Base-by-base conservation (phyloP, 2,329 filamentous ascomycete genomes). In the Fusarium miscanthi region DNA sequence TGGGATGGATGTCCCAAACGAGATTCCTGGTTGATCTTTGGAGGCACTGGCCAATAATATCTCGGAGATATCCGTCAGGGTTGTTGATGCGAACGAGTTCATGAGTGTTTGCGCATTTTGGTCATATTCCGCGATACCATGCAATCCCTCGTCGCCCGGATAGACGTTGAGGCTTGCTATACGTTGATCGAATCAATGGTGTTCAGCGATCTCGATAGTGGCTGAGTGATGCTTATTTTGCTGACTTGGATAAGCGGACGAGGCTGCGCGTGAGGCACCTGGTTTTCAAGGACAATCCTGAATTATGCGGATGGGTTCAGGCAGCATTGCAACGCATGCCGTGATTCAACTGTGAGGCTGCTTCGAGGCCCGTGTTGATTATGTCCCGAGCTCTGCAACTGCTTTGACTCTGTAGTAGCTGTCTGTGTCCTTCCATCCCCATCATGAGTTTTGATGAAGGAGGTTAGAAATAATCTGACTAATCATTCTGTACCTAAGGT, bases 1-100 rank as follows among this genome's bases (percentile, higher is more conserved):
- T 77, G 76, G 76, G 61, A 62, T 27, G 57, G 57, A 66, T 49
- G 59, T 41, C 69, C 66, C 45, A 65, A 72, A 65, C 51, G 56
- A 69, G 70, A 66, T 54, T 63, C 54, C 72, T 75, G 48, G 70
- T 43, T 71, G 70, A 74, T 74, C 70, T 58, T 61, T 54, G 40
- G 61, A 49, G 38, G 43, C 56, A 59, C 61, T 73, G 61, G 43
- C 70, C 70, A 73, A 71, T 69, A 30, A 48, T 35, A 68, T 49
- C 62, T 45, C 70, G 70, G 70, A 64, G 51, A 68, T 68, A 64
- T 70, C 70, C 70, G 70, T 67, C 70, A 73, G 67, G 67, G 70
- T 54, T 69, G 66, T 73, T 59, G 66, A 73, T 73, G 70, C 61
- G 53, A 60, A 70, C 38, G 35, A 59, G 53, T 49, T 46, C 57